A percentile compares a stretch with the other conserved stretches of the same genome.
phyloP scores from a whole-genome alignment of 192 early-diverging fungal genomes.

The Oehlia diaphana region DNA sequence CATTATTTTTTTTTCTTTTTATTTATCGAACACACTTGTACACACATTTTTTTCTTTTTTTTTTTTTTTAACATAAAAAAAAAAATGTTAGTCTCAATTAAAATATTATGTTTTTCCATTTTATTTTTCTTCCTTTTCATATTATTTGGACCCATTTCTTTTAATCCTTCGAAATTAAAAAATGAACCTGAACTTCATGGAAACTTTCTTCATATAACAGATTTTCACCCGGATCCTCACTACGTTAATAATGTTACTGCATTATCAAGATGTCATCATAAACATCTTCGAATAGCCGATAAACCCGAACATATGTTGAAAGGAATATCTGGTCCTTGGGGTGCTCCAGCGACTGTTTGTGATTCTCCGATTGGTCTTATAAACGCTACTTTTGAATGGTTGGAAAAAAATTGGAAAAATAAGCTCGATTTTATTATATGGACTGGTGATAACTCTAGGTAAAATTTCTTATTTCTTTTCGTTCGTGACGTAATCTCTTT shows the following conservation, averaged over 20 bases:
- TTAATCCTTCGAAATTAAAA: no score
- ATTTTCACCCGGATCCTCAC: slow-evolving; percentile 68
- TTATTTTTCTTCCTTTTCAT: no score
- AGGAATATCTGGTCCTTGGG: slow-evolving; percentile 53
- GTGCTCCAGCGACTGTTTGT: slow-evolving; percentile 59
- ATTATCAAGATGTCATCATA: slow-evolving; percentile 61
- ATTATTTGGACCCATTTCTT: no score
- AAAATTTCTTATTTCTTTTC: background rate
- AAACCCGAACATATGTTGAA: slow-evolving; percentile 39
- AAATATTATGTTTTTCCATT: no score
- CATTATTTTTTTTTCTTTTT: no score
- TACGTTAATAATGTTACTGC: slow-evolving; percentile 58
- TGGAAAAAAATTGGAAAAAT: slow-evolving; percentile 50
- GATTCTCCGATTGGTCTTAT: slow-evolving; percentile 61
- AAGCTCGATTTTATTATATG: slow-evolving; percentile 72
- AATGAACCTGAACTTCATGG: slow-evolving; percentile 40
- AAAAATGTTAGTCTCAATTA: no score
- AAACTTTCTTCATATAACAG: slow-evolving; percentile 72
- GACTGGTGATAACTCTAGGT: slow-evolving; percentile 78
- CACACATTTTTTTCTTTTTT: no score
- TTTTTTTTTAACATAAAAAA: no score
- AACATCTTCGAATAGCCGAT: slow-evolving; percentile 13
- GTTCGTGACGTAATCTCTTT: no score
- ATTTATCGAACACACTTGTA: no score
- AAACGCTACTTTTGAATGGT: slow-evolving; percentile 61